These are phyloP conservation scores for Marasmius sp. DNA, from an alignment of 1,284 basidiomycete species.

Conservation along the genomic window DNA sequence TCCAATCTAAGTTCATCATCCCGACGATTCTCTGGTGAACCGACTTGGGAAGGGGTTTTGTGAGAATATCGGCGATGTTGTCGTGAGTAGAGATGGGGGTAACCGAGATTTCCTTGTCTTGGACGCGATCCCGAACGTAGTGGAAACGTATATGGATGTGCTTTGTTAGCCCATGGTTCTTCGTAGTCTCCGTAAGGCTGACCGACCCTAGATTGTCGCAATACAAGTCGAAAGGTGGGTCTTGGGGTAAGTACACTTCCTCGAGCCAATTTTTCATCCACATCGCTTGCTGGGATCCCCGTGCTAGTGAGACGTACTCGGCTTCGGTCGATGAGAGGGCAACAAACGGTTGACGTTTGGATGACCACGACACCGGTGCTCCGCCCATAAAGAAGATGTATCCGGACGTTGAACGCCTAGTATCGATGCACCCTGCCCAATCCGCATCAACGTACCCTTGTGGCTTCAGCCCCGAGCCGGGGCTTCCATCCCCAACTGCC, in stretches of 20 bases:
- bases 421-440: slow-evolving; percentile 4
- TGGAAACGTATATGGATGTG: slow-evolving; percentile 5
- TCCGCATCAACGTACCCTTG: slow-evolving; percentile 11
- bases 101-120: background rate
- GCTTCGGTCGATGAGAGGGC: background rate
- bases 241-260: background rate
- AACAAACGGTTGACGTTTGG: slow-evolving; percentile 8
- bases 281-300: background rate
- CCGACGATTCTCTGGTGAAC: background rate
- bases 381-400: slow-evolving; percentile 13
- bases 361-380: slow-evolving; percentile 13
- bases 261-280: slow-evolving; percentile 1
- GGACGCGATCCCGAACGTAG: background rate
- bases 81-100: background rate
- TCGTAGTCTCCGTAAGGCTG: slow-evolving; percentile 7
- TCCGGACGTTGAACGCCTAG: slow-evolving; percentile 8
- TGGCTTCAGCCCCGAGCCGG: background rate
- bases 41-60: background rate
- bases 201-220: slow-evolving; percentile 9
- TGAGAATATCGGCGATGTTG: background rate
- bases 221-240: background rate
- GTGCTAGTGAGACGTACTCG: background rate
- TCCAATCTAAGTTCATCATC: background rate
- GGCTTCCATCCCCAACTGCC: background rate
- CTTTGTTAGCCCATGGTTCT: slow-evolving; percentile 1